Evolutionary conservation across 768 basidiomycete genomes (phyloP).

Genomic region (Boletus rubescentipes): DNA sequence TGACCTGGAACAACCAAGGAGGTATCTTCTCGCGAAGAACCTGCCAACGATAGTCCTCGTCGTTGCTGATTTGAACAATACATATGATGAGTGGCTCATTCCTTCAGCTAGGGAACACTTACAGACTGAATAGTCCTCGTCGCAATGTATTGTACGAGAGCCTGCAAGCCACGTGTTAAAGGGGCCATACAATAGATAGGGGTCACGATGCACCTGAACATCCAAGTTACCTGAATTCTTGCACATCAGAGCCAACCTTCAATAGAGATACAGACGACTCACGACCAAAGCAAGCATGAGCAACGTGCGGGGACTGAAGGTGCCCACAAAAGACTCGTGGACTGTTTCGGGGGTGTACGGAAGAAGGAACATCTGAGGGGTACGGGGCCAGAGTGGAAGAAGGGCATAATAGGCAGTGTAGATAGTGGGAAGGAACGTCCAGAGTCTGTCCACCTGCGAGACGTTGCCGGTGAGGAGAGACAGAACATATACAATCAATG

Average conservation of each 20-base stretch:
- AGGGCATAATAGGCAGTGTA: slow-evolving; percentile 84
- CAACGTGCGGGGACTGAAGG: slow-evolving; percentile 68
- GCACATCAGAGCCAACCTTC: background rate
- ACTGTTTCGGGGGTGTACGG: slow-evolving; percentile 58
- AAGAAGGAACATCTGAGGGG: slow-evolving; percentile 36
- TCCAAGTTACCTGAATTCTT: slow-evolving; percentile 48
- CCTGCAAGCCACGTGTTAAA: slow-evolving; percentile 37
- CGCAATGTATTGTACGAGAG: slow-evolving; percentile 82
- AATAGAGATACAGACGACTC: slow-evolving; percentile 19
- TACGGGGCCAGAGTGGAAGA: slow-evolving; percentile 55
- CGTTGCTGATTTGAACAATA: slow-evolving; percentile 45
- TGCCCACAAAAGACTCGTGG: slow-evolving; percentile 31
- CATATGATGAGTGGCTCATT: background rate
- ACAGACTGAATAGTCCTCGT: slow-evolving; percentile 78
- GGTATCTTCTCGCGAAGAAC: slow-evolving; percentile 65
- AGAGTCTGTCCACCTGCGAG: slow-evolving; percentile 84
- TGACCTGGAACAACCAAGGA: slow-evolving; percentile 53
- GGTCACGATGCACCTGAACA: slow-evolving; percentile 45
- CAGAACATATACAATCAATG: slow-evolving; percentile 50
- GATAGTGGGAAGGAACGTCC: slow-evolving; percentile 77
- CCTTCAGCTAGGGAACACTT: slow-evolving; percentile 21
- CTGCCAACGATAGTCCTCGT: slow-evolving; percentile 93
- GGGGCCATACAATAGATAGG: slow-evolving; percentile 10
- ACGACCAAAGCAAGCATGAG: slow-evolving; percentile 74
- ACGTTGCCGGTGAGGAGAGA: slow-evolving; percentile 76